These are phyloP conservation scores for Cadophora luteo-olivacea DNA, from an alignment of 2,329 filamentous ascomycete species.

Conservation along the genomic window DNA sequence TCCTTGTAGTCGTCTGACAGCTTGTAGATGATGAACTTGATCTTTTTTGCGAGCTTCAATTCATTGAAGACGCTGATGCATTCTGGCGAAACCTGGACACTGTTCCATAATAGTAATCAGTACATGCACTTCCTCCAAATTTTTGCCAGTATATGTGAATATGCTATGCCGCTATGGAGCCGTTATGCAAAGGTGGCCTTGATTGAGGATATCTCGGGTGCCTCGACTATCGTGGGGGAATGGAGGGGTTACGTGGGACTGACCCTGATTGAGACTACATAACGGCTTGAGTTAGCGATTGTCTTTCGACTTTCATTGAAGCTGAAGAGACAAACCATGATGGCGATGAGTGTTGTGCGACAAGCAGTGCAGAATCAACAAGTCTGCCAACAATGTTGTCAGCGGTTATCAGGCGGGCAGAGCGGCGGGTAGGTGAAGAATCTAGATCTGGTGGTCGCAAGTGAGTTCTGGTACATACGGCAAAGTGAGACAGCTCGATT, in stretches of 20 bases:
- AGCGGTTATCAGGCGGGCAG: slow-evolving; percentile 29
- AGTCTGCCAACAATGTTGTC: slow-evolving; percentile 32
- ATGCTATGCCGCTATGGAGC: neutral
- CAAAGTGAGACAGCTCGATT: slow-evolving; percentile 18
- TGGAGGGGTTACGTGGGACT: slow-evolving; percentile 47
- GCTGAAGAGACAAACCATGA: slow-evolving; percentile 29
- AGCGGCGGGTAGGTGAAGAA: neutral
- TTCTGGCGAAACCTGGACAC: slow-evolving; percentile 74
- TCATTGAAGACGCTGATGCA: slow-evolving; percentile 78
- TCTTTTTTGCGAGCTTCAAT: slow-evolving; percentile 80
- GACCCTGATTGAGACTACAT: slow-evolving; percentile 72
- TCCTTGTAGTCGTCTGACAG: slow-evolving; percentile 82
- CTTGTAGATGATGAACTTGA: slow-evolving; percentile 90
- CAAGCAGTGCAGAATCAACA: slow-evolving; percentile 28
- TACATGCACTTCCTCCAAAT: slow-evolving; percentile 2
- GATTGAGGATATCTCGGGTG: neutral
- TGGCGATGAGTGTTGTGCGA: slow-evolving; percentile 29
- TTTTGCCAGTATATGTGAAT: neutral
- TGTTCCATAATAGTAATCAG: slow-evolving; percentile 46
- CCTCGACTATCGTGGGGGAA: slow-evolving; percentile 19
- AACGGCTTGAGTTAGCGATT: slow-evolving; percentile 31
- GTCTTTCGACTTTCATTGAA: neutral
- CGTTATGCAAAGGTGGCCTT: neutral
- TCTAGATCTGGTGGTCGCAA: neutral
- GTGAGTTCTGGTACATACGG: slow-evolving; percentile 8